Conservation (phyloP, 352 stramenopile species). For the Phytophthora sojae region DNA sequence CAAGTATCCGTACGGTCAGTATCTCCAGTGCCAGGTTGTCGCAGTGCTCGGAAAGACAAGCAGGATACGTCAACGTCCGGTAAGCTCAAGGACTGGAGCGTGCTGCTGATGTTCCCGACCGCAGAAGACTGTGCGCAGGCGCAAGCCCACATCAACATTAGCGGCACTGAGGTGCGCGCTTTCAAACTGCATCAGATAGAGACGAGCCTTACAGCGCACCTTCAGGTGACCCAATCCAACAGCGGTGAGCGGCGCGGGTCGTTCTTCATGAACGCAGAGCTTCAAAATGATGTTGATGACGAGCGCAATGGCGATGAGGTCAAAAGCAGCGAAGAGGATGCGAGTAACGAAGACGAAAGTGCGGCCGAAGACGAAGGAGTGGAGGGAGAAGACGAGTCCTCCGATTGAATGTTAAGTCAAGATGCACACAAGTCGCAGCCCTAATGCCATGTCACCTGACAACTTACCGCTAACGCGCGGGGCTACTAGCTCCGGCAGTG, state of each 20-base stretch:
- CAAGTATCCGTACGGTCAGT: slow-evolving; percentile 73
- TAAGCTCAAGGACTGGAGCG: slow-evolving; percentile 56
- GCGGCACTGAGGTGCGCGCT: slow-evolving; percentile 75
- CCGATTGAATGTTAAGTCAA: slow-evolving; percentile 33
- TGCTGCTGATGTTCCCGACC: slow-evolving; percentile 69
- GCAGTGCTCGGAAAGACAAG: slow-evolving; percentile 56
- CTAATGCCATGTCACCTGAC: background rate
- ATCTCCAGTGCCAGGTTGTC: slow-evolving; percentile 62
- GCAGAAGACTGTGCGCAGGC: slow-evolving; percentile 70
- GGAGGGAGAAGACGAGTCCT: slow-evolving; percentile 13
- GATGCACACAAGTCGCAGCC: slow-evolving; percentile 12
- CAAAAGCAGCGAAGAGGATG: slow-evolving; percentile 14
- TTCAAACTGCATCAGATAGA: slow-evolving; percentile 86
- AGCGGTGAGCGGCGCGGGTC: slow-evolving; percentile 35
- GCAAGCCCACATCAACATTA: slow-evolving; percentile 77
- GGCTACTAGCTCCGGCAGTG: background rate
- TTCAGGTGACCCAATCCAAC: slow-evolving; percentile 64
- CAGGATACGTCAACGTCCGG: slow-evolving; percentile 32
- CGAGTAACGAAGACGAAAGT: slow-evolving; percentile 11
- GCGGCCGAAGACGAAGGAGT: slow-evolving; percentile 9
- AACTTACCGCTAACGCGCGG: slow-evolving; percentile 17
- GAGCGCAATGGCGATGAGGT: slow-evolving; percentile 10
- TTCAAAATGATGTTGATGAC: background rate
- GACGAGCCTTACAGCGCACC: slow-evolving; percentile 66
- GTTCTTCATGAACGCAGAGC: slow-evolving; percentile 30